Conservation (phyloP, 805 yeast genomes). For the Maudiozyma saulgeensis region DNA sequence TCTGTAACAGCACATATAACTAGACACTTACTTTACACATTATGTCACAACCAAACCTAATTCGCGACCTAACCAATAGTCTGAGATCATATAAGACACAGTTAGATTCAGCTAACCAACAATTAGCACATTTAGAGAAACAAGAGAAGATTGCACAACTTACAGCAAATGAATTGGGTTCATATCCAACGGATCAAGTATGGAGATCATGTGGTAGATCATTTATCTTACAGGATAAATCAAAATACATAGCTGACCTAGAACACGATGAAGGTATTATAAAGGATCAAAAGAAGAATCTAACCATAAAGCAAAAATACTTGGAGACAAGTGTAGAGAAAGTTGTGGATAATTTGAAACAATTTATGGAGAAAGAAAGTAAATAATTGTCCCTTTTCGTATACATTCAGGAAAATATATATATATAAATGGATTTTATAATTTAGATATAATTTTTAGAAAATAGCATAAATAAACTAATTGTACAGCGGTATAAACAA, state of each 20-base stretch:
- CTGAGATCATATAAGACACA: slow-evolving; percentile 24
- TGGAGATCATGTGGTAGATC: slow-evolving; percentile 86
- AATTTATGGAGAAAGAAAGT: slow-evolving; percentile 14
- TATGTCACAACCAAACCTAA: not conserved
- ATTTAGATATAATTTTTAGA: not conserved
- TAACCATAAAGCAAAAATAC: slow-evolving; percentile 62
- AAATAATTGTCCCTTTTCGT: not conserved
- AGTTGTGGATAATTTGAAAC: slow-evolving; percentile 54
- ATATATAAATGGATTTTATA: not conserved
- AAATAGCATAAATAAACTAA: no score
- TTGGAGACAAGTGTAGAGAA: slow-evolving; percentile 69
- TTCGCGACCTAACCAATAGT: slow-evolving; percentile 19
- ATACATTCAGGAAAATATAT: not conserved
- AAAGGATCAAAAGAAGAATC: slow-evolving; percentile 48
- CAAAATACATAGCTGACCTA: slow-evolving; percentile 41
- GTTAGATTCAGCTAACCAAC: slow-evolving; percentile 23
- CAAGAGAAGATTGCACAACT: slow-evolving; percentile 41
- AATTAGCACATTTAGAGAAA: slow-evolving; percentile 21
- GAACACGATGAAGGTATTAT: slow-evolving; percentile 43
- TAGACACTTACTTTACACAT: no score
- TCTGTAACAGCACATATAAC: not conserved
- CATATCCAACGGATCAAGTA: slow-evolving; percentile 42
- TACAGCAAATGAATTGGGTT: slow-evolving; percentile 47
- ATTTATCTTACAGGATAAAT: slow-evolving; percentile 36
- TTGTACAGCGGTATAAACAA: no score